Evolutionary conservation across 2,329 filamentous ascomycete genomes (phyloP), one percentile per base, ranked within the genome.

Genomic region (Penicillium sp.): DNA sequence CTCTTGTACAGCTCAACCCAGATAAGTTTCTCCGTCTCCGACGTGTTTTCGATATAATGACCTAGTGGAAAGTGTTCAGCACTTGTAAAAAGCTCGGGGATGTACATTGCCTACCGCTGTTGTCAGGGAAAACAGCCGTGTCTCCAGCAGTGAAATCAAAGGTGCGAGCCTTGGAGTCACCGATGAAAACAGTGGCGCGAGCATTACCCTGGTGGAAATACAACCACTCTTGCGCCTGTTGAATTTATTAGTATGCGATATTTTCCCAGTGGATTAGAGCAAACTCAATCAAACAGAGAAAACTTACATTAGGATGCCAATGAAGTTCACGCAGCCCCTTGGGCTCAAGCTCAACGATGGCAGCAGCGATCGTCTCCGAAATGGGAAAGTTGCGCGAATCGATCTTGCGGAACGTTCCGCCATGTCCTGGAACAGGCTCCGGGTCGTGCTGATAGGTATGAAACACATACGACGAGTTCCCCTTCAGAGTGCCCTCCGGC

Each of bases 1-100:
- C 79, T 81, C 71, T 86, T 87, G 75, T 86, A 88, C 16, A 88
- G 80, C 65, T 88, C 86, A 27, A 88, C 80, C 81, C 82, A 88
- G 4, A 85, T 76, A 3, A 89, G 74, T 44, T 85, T 82, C 54
- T 87, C 82, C 0, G 78, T 81, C 1, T 82, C 74, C 0, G 82
- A 85, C 0, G 79, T 84, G 65, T 88, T 89, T 59, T 88, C 84
- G 50, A 89, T 84, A 60, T 88, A 88, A 61, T 88, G 86, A 0
- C 84, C 74, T 68, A 16, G n/a, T 7, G 28, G 0, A 38, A 46
- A 44, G 25, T 6, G 13, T 8, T 54, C 8, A 56, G 51, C 22
- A 13, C 43, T 10, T 27, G 13, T 18, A 7, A 31, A 14, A 3
- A 6, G 20, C n/a, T 31, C 16, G 14, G 27, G 28, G 33, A 18